Percentiles rank a stretch among this genome's conserved stretches.
Conservation (phyloP, 495 filamentous ascomycete species). For the Trichoderma reesei region DNA sequence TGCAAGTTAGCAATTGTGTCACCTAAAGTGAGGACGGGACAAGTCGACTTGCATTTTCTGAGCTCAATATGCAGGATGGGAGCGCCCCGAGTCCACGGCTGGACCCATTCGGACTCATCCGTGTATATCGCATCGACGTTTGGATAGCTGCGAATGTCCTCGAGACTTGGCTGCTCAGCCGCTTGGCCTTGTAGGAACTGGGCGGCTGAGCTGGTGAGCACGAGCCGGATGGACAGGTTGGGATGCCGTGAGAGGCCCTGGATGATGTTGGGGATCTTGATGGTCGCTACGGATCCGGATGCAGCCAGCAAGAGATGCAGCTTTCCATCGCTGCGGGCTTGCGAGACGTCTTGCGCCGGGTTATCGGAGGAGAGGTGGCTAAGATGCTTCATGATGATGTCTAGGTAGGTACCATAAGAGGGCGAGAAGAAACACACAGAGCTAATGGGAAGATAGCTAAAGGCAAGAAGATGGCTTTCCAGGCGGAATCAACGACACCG, state of each 20-base stretch:
- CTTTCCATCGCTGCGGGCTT: slow-evolving; percentile 47
- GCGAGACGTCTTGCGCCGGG: slow-evolving; percentile 18
- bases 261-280: slow-evolving; percentile 74
- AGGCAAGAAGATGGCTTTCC: no score
- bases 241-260: slow-evolving; percentile 38
- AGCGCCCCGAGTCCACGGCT: slow-evolving; percentile 58
- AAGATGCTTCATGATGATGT: background rate
- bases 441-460: background rate
- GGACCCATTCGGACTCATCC: slow-evolving; percentile 72
- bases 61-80: slow-evolving; percentile 80
- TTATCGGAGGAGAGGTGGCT: background rate
- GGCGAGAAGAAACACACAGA: background rate
- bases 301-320: slow-evolving; percentile 72
- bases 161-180: slow-evolving; percentile 54
- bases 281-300: slow-evolving; percentile 71
- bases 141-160: slow-evolving; percentile 36
- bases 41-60: slow-evolving; percentile 34
- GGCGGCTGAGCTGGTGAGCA: slow-evolving; percentile 62
- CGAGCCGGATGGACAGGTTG: slow-evolving; percentile 64
- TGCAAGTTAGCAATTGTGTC: background rate
- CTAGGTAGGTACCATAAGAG: background rate
- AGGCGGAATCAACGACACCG: no score
- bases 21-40: background rate
- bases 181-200: slow-evolving; percentile 63
- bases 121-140: slow-evolving; percentile 63